phyloP scores from a whole-genome alignment of 345 rosid genomes.

The Eucalyptus paniculata region DNA sequence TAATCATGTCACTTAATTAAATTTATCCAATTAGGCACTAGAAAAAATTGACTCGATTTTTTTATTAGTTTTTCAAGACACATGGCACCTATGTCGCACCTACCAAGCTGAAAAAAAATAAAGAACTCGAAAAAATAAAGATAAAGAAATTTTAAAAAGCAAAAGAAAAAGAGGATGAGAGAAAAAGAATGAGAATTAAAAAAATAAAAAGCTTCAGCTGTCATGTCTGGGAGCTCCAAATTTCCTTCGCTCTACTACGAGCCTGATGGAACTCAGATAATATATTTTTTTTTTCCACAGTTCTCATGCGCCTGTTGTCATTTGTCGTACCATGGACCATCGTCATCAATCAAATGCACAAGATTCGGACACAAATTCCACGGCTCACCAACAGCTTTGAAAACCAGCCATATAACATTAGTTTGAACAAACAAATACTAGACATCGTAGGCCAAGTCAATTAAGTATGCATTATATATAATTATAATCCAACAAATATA shows the following conservation, averaged over 20 bases:
- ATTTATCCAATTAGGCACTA: rapidly evolving
- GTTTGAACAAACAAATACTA: not conserved
- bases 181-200: not conserved
- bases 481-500: not conserved
- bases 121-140: not conserved
- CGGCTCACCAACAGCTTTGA: not conserved
- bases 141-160: not conserved
- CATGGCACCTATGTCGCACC: not conserved
- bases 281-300: not conserved
- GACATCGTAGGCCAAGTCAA: not conserved
- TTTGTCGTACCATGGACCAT: not conserved
- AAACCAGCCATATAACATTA: not conserved
- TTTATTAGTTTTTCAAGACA: not conserved
- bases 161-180: not conserved
- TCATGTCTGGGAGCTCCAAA: not conserved
- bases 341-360: not conserved
- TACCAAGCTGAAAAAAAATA: not conserved
- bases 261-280: too few species aligned
- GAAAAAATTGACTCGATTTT: not conserved
- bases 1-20: not conserved
- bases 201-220: not conserved
- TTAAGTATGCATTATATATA: not conserved
- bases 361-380: not conserved
- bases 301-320: not conserved
- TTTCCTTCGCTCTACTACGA: not conserved